A percentile compares a stretch with the other conserved stretches of the same genome.
These are phyloP conservation scores for Silene coronaria DNA, from an alignment of 179 eudicot genomes.

Conservation along the genomic window DNA sequence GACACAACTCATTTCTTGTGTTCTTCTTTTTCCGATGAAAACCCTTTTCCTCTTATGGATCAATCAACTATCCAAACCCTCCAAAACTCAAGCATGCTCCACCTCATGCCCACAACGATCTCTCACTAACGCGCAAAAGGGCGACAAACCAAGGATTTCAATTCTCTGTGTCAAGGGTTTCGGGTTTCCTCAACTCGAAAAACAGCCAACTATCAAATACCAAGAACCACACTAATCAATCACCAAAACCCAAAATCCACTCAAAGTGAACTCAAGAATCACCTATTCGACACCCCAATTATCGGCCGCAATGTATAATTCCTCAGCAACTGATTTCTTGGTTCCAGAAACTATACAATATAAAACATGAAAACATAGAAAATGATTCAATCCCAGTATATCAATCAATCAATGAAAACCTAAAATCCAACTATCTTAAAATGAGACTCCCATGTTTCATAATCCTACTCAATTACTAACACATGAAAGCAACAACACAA, in stretches of 20 bases:
- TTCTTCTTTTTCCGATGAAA: constrained; percentile 10
- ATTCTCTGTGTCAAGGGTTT: not conserved
- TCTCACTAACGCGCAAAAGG: not conserved
- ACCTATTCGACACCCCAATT: constrained; percentile 9
- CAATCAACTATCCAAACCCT: constrained; percentile 11
- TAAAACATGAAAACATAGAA: not conserved
- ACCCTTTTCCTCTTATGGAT: constrained; percentile 19
- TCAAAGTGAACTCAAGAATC: constrained; percentile 13
- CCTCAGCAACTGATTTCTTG: constrained; percentile 14
- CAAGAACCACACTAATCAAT: constrained; percentile 12
- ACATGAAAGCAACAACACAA: not conserved
- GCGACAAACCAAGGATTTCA: not conserved
- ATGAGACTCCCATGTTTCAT: too few species aligned
- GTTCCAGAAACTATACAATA: constrained; percentile 6
- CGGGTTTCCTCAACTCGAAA: constrained; percentile 6
- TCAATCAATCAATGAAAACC: constrained; percentile 21
- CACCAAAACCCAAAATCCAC: constrained; percentile 5
- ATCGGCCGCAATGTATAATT: not conserved
- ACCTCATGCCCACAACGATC: not conserved
- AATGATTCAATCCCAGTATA: too few species aligned
- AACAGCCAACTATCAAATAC: not conserved
- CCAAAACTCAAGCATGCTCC: constrained; percentile 8
- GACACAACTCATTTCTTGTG: constrained; percentile 15
- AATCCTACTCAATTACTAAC: not conserved
- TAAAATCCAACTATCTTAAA: constrained; percentile 6